These are phyloP conservation scores for Rhizopogon salebrosus DNA, from an alignment of 768 basidiomycete species.

Conservation along the genomic window DNA sequence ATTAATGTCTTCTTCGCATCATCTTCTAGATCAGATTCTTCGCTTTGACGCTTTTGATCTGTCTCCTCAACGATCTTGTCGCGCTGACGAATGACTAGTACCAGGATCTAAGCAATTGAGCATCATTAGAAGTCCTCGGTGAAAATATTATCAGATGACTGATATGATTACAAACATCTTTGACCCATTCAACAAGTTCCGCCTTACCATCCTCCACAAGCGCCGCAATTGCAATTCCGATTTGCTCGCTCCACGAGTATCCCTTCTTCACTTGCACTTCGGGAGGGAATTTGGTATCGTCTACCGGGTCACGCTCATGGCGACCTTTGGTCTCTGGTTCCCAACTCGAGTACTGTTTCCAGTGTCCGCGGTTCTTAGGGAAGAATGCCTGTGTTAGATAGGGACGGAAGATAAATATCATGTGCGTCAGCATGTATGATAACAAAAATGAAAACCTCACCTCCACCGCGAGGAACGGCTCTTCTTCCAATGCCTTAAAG, in stretches of 20 bases:
- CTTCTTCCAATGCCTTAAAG: constrained; percentile 85
- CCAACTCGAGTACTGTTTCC: constrained; percentile 83
- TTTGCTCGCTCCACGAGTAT: constrained; percentile 82
- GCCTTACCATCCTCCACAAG: constrained; percentile 63
- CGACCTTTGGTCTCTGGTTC: constrained; percentile 46
- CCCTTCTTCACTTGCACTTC: constrained; percentile 85
- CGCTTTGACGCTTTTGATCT: constrained; percentile 38
- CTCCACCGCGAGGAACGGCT: constrained; percentile 86
- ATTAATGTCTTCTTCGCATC: constrained; percentile 20
- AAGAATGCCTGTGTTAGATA: constrained; percentile 62
- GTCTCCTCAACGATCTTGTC: constrained; percentile 57
- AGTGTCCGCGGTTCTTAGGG: constrained; percentile 81
- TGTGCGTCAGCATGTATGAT: constrained; percentile 12
- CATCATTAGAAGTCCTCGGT: constrained; percentile 13
- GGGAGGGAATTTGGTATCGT: constrained; percentile 42
- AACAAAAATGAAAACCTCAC: constrained; percentile 40
- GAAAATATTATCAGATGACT: background rate
- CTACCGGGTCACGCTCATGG: constrained; percentile 24
- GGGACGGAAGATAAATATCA: constrained; percentile 15
- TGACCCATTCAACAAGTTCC: constrained; percentile 72
- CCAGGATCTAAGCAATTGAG: constrained; percentile 46
- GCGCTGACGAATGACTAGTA: constrained; percentile 53
- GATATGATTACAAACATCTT: constrained; percentile 54
- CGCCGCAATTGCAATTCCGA: constrained; percentile 78
- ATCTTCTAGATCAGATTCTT: constrained; percentile 29